Evolutionary conservation across 2,329 filamentous ascomycete genomes (phyloP).

Genomic region (Pseudogymnoascus sp.): DNA sequence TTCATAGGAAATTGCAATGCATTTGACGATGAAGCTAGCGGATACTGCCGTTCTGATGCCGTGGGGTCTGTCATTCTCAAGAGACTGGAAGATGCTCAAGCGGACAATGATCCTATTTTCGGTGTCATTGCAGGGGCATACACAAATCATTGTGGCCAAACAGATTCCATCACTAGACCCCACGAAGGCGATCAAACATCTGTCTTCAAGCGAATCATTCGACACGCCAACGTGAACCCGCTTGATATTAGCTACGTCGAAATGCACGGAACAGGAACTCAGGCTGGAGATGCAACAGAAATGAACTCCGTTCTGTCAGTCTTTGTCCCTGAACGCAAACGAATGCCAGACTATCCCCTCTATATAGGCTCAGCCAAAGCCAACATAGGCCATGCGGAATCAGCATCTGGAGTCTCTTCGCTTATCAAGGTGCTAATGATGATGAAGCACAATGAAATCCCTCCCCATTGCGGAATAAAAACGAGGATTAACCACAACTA

Average conservation of each 20-base stretch:
- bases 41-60: conserved; percentile 42
- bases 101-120: conserved; percentile 37
- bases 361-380: conserved; percentile 23
- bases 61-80: conserved; percentile 39
- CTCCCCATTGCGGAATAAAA: conserved; percentile 22
- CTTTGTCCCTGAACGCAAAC: conserved; percentile 28
- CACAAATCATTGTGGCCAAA: conserved; percentile 72
- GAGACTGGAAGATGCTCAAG: conserved; percentile 35
- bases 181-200: conserved; percentile 65
- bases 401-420: conserved; percentile 20
- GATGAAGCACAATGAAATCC: conserved; percentile 21
- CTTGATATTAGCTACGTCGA: conserved; percentile 72
- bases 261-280: conserved; percentile 80
- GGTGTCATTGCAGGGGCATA: conserved; percentile 56
- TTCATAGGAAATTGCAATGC: conserved; percentile 35
- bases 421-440: conserved; percentile 25
- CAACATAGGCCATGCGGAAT: conserved; percentile 21
- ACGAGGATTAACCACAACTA: conserved; percentile 25
- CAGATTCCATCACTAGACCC: conserved; percentile 72
- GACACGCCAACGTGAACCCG: conserved; percentile 53
- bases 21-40: conserved; percentile 38
- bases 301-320: conserved; percentile 39
- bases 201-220: conserved; percentile 60
- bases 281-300: conserved; percentile 71
- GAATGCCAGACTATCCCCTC: conserved; percentile 43